Evolutionary conservation across 1,284 basidiomycete genomes (phyloP), one percentile per base, ranked within the genome.

Genomic region (Heterobasidion occidentale): DNA sequence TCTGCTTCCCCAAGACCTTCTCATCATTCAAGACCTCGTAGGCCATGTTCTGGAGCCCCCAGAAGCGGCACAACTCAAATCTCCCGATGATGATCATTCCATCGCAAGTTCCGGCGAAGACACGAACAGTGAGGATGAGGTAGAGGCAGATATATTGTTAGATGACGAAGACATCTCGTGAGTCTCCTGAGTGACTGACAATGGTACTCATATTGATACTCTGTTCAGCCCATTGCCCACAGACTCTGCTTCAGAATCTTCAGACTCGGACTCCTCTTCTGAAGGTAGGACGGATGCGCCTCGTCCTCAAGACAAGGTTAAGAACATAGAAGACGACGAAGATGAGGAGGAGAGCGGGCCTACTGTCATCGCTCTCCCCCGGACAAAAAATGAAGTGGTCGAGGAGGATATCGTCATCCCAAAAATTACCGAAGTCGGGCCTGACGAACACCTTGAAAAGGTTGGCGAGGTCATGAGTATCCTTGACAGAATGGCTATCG

Each of bases 381-480:
- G 77, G 52, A 87, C 87, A 4, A 84, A 83, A 70, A 83, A 88
- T 60, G 87, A 89, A 68, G 58, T 84, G 8, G 52, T 71, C 36
- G 81, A 85, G 36, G 60, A 70, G 15, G 71, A 76, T 20, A 70
- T 88, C 56, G 67, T 69, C 15, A 64, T 85, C 56, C 88, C 87
- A 15, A 74, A 80, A 6, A 71, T 85, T 33, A 72, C 79, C 48
- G 73, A 83, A 65, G 77, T 88, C 48, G 79, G 74, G 0, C 67
- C 76, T 9, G 74, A 82, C 33, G 88, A 88, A 61, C 63, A 66
- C 1, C 71, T 94, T 53, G 86, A 89, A 65, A 79, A 75, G 63
- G 81, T 90, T 7, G 91, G 90, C 54, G 82, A 90, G 60, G 73
- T 94, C 20, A 80, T 86, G 77, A 86, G 76, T 60, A 77, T 92